Percentiles rank a stretch among this genome's conserved stretches.
Evolutionary conservation across 2,329 filamentous ascomycete species (phyloP).

Genomic region (Dactylellina cionopaga): DNA sequence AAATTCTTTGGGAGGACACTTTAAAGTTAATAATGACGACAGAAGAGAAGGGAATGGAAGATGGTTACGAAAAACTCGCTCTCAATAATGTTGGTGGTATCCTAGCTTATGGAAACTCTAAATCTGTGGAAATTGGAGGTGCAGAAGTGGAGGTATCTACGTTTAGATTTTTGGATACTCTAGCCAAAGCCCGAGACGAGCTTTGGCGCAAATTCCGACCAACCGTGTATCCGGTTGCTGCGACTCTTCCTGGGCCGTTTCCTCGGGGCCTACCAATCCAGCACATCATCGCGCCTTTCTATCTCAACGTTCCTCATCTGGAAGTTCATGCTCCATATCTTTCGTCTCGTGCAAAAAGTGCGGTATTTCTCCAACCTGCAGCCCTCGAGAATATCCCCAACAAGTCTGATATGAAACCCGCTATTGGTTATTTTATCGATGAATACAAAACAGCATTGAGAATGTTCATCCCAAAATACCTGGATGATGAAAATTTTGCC

Average conservation of each 20-base stretch:
- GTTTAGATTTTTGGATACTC: slow-evolving; percentile 1
- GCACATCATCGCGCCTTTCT: not conserved
- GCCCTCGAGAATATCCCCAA: not conserved
- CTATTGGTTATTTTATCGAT: not conserved
- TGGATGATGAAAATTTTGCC: not conserved
- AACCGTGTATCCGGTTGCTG: not conserved
- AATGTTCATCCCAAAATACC: not conserved
- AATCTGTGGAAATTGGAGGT: not conserved
- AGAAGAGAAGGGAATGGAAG: not conserved
- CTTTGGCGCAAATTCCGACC: not conserved
- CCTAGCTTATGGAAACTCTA: not conserved
- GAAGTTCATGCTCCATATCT: not conserved
- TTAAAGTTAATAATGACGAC: not conserved
- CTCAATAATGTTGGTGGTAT: not conserved
- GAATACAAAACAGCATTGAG: not conserved
- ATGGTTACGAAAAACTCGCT: not conserved
- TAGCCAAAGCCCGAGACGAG: not conserved
- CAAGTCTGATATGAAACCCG: not conserved
- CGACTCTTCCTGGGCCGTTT: not conserved
- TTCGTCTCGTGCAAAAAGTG: not conserved
- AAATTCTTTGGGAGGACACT: not conserved
- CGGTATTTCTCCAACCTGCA: not conserved
- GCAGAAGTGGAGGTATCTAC: not conserved
- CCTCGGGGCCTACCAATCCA: slow-evolving; percentile 12
- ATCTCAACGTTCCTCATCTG: not conserved